A percentile compares a stretch with the other conserved stretches of the same genome.
phyloP scores from a whole-genome alignment of 257 asterid genomes.

The Solanum tarijense region DNA sequence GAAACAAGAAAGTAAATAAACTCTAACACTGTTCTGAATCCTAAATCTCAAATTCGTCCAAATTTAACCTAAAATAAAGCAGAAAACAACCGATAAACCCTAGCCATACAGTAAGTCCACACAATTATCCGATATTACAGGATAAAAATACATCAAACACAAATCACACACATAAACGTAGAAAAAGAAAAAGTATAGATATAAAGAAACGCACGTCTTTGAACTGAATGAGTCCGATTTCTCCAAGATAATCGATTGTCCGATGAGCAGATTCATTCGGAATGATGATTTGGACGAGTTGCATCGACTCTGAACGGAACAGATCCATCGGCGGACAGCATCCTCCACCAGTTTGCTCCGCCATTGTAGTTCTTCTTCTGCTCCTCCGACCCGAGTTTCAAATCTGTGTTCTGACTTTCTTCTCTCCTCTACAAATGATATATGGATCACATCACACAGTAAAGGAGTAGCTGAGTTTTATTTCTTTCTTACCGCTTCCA shows the following conservation, averaged over 20 bases:
- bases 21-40: background rate
- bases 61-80: background rate
- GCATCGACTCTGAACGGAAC: constrained; percentile 96
- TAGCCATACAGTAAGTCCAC: background rate
- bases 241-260: constrained; percentile 73
- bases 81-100: background rate
- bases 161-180: background rate
- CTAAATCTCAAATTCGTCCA: background rate
- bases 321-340: constrained; percentile 97
- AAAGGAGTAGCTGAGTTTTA: background rate
- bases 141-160: background rate
- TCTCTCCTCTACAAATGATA: background rate
- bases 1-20: background rate
- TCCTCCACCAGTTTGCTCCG: constrained; percentile 53
- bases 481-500: constrained; percentile 5
- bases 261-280: constrained; percentile 88
- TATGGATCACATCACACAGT: background rate
- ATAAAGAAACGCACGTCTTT: constrained; percentile 50
- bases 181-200: background rate
- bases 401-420: constrained; percentile 2
- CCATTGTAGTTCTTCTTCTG: constrained; percentile 37
- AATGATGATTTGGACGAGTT: constrained; percentile 82
- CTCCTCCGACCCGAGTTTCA: constrained; percentile 2
- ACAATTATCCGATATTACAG: background rate
- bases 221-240: constrained; percentile 79